Conservation (phyloP, 2,329 filamentous ascomycete species). For the Trichophyton schoenleinii region DNA sequence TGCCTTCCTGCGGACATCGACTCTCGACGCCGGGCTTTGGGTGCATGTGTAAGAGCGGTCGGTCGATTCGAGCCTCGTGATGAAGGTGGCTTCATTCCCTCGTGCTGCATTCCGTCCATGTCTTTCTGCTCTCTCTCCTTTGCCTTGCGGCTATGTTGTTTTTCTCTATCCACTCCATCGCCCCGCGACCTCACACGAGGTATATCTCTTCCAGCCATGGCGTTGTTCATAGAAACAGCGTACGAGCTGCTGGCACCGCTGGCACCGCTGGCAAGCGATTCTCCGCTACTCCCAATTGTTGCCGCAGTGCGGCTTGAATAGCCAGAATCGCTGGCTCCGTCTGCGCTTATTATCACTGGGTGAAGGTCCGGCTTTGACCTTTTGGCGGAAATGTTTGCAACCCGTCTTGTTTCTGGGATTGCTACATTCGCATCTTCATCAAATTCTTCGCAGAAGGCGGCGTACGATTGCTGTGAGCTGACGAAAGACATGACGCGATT, state of each 20-base stretch:
- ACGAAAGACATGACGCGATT: constrained; percentile 26
- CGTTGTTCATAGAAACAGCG: constrained; percentile 27
- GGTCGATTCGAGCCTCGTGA: constrained; percentile 22
- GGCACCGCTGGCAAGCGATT: constrained; percentile 38
- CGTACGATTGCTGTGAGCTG: constrained; percentile 20
- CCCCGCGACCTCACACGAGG: constrained; percentile 13
- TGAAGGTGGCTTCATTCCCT: constrained; percentile 26
- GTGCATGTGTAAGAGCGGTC: constrained; percentile 21
- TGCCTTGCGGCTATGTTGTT: constrained; percentile 7
- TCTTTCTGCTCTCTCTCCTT: constrained; percentile 10
- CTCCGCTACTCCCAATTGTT: constrained; percentile 40
- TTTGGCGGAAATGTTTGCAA: constrained; percentile 41
- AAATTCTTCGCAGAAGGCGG: constrained; percentile 38
- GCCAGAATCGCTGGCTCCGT: constrained; percentile 48
- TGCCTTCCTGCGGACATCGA: constrained; percentile 15
- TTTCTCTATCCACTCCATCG: constrained; percentile 22
- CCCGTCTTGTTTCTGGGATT: constrained; percentile 36
- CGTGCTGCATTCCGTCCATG: constrained; percentile 20
- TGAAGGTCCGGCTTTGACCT: constrained; percentile 34
- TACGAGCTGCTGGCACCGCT: constrained; percentile 28
- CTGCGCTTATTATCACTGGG: constrained; percentile 22
- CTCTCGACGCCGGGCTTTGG: constrained; percentile 24
- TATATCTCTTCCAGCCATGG: constrained; percentile 16
- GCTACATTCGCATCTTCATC: constrained; percentile 34
- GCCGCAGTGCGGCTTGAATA: constrained; percentile 48